phyloP scores from a whole-genome alignment of 768 basidiomycete genomes.

The Pleurotus eryngii region DNA sequence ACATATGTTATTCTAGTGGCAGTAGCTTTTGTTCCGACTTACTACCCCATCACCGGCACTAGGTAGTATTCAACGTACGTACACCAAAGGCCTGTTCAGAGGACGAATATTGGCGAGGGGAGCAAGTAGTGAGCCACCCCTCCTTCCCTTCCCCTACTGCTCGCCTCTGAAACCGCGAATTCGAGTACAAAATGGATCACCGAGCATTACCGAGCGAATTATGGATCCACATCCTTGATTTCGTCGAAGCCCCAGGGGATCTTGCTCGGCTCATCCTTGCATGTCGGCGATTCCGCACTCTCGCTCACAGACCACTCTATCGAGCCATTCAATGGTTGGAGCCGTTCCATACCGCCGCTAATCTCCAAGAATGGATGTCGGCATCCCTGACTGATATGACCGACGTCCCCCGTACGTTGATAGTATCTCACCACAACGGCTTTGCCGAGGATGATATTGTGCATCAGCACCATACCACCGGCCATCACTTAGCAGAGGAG shows the following conservation, averaged over 20 bases:
- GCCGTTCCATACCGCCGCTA: background rate
- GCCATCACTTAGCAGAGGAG: background rate
- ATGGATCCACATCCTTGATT: constrained; percentile 3
- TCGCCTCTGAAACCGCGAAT: too few species aligned
- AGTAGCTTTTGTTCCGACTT: too few species aligned
- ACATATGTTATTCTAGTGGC: too few species aligned
- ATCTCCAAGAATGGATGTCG: background rate
- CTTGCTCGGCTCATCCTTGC: background rate
- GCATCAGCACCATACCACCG: background rate
- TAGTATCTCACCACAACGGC: background rate
- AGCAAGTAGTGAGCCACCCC: too few species aligned
- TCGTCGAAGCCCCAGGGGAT: background rate
- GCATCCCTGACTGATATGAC: background rate
- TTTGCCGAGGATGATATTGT: constrained; percentile 3
- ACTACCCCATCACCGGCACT: too few species aligned
- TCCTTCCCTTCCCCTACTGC: too few species aligned
- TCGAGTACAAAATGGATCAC: background rate
- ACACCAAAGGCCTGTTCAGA: too few species aligned
- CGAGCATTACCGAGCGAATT: background rate
- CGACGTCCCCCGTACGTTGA: constrained; percentile 1
- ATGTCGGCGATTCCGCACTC: background rate
- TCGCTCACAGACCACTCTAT: background rate
- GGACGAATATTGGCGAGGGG: too few species aligned
- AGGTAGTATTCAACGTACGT: too few species aligned
- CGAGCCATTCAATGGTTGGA: background rate